Evolutionary conservation across 192 early-diverging fungal genomes (phyloP).

Genomic region (Podila epigama): DNA sequence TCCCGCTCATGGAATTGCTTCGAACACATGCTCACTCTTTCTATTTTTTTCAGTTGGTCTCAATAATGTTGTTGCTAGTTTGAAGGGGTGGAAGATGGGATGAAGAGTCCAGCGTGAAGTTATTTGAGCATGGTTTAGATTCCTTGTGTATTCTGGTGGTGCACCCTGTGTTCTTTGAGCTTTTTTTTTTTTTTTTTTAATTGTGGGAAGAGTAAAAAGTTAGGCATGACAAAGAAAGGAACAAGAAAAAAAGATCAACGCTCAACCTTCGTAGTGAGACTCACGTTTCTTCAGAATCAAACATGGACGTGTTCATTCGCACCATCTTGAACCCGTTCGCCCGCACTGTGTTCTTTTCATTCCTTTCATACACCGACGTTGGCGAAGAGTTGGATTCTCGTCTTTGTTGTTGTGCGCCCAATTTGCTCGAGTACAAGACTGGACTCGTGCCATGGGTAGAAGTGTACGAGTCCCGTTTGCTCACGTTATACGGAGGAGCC

Average conservation of each 20-base stretch:
- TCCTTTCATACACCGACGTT: conserved; percentile 11
- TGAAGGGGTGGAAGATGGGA: too few relatives aligned
- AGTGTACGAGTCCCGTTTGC: conserved; percentile 33
- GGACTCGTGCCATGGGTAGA: conserved; percentile 30
- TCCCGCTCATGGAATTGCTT: neutral
- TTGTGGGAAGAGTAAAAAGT: too few relatives aligned
- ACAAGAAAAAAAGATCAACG: too few relatives aligned
- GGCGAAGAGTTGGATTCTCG: conserved; percentile 37
- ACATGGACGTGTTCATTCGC: conserved; percentile 27
- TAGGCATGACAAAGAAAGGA: too few relatives aligned
- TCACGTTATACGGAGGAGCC: conserved; percentile 6
- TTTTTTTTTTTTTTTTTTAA: too few relatives aligned
- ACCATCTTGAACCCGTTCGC: conserved; percentile 38
- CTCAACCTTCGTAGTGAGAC: too few relatives aligned
- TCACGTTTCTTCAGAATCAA: conserved; percentile 48
- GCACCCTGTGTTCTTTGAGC: too few relatives aligned
- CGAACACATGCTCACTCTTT: too few relatives aligned
- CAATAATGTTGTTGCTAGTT: too few relatives aligned
- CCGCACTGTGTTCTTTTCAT: conserved; percentile 27
- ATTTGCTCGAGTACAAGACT: conserved; percentile 13
- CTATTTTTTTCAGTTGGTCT: neutral
- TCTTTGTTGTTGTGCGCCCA: conserved; percentile 21
- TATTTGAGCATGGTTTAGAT: too few relatives aligned
- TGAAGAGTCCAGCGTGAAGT: too few relatives aligned
- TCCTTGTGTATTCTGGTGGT: too few relatives aligned